Conservation (phyloP, 805 yeast species). For the Pichia deserticola region DNA sequence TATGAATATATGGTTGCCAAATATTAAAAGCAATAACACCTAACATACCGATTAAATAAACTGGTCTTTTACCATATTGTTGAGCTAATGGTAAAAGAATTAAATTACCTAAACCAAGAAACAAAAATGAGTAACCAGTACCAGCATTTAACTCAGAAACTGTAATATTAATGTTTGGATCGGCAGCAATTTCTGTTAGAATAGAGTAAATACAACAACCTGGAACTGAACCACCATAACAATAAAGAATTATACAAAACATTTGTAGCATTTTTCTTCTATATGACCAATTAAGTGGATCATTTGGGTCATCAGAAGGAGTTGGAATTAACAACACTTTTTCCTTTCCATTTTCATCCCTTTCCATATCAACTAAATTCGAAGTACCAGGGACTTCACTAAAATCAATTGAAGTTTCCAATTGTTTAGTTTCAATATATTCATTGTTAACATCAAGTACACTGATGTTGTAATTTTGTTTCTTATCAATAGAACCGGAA, state of each 20-base stretch:
- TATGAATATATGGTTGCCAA: constrained; percentile 29
- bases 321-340: constrained; percentile 51
- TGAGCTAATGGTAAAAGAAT: constrained; percentile 33
- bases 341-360: constrained; percentile 14
- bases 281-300: constrained; percentile 58
- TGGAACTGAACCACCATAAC: constrained; percentile 23
- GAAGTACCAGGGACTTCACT: constrained; percentile 45
- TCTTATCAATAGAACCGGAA: neutral
- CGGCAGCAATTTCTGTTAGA: constrained; percentile 22
- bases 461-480: neutral
- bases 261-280: constrained; percentile 41
- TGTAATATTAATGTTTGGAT: constrained; percentile 22
- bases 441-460: neutral
- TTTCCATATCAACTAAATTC: constrained; percentile 38
- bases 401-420: constrained; percentile 19
- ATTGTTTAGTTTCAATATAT: neutral
- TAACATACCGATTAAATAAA: constrained; percentile 27
- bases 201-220: constrained; percentile 18
- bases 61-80: constrained; percentile 33
- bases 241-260: constrained; percentile 36
- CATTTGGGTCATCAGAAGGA: constrained; percentile 63
- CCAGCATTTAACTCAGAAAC: constrained; percentile 30
- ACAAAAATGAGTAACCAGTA: constrained; percentile 34
- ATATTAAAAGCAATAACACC: constrained; percentile 25
- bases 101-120: constrained; percentile 33